Base-by-base conservation (phyloP, 176 grass and related monocot genomes). In the Chloris gayana region DNA sequence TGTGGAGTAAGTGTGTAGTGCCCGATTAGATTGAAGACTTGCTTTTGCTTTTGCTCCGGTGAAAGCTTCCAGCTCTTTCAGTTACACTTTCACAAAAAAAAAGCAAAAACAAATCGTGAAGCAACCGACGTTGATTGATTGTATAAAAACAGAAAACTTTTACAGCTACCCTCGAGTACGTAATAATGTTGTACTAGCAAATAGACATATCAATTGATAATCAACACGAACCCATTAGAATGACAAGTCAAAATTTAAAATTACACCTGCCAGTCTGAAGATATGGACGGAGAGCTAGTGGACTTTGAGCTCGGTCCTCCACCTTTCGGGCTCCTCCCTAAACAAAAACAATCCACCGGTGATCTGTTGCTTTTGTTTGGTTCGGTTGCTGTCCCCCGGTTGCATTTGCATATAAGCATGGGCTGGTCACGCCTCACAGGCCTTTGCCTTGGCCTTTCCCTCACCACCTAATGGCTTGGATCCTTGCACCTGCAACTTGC, bases 401-500 rank as follows among this genome's bases (percentile, higher is more conserved):
- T 37, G 35, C n/a, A n/a, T 21, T 14, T 50, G 64, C 72, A 76
- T 33, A 81, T 70, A 80, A 85, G 29, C 82, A 70, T 69, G 77
- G 64, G 70, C 31, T 44, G 34, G 19, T 75, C 70, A 80, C 82
- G 14, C 56, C 9, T 75, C 64, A 69, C 69, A 64, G 64, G 63
- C 56, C 45, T 70, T 64, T 18, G 45, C 38, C 25, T 68, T 88
- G 74, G 74, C 67, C 68, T 83, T 79, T 79, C 68, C 79, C 57
- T 30, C 58, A 21, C 39, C 81, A 4, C 49, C 81, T 69, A 75
- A 53, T 64, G 32, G 63, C 77, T 74, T 76, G 87, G 77, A 30
- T 30, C 57, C 82, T 85, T 75, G 64, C 82, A 6, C 37, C 80
- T 18, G 27, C 86, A 59, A 61, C 67, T 84, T 65, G 82, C 77